Conservation (phyloP, 257 asterid species). For the Solanum sejunctum region DNA sequence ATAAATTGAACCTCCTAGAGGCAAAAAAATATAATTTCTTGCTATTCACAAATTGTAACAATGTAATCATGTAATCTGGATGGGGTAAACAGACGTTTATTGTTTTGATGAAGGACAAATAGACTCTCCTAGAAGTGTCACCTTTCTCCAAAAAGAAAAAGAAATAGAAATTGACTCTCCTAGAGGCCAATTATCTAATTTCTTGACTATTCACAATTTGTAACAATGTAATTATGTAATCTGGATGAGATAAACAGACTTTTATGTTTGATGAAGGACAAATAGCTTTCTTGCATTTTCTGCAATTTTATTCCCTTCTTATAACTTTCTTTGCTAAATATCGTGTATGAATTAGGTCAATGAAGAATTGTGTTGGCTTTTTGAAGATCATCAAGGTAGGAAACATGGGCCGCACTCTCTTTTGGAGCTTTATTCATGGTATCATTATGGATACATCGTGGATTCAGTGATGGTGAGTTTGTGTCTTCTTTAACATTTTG, state of each 20-base stretch:
- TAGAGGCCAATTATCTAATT: neutral
- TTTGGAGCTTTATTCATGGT: constrained; percentile 65
- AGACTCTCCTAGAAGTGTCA: no score
- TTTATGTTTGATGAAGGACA: neutral
- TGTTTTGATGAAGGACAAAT: no score
- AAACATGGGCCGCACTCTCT: constrained; percentile 83
- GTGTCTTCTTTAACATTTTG: neutral
- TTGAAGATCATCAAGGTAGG: constrained; percentile 61
- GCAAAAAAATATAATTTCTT: no score
- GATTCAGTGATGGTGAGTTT: constrained; percentile 49
- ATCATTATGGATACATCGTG: constrained; percentile 50
- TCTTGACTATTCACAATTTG: neutral
- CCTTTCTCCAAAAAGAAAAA: neutral
- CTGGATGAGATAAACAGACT: neutral
- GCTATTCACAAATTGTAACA: no score
- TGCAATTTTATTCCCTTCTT: neutral
- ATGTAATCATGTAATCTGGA: no score
- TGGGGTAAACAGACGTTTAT: no score
- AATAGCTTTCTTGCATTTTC: neutral
- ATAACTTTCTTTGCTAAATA: neutral
- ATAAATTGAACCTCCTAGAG: no score
- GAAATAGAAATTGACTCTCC: neutral
- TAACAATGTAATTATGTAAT: neutral
- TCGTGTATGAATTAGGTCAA: constrained; percentile 25
- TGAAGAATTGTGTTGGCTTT: constrained; percentile 76